A percentile compares a stretch with the other conserved stretches of the same genome.
phyloP scores from a whole-genome alignment of 352 stramenopile genomes.

The Phytophthora brassicae region DNA sequence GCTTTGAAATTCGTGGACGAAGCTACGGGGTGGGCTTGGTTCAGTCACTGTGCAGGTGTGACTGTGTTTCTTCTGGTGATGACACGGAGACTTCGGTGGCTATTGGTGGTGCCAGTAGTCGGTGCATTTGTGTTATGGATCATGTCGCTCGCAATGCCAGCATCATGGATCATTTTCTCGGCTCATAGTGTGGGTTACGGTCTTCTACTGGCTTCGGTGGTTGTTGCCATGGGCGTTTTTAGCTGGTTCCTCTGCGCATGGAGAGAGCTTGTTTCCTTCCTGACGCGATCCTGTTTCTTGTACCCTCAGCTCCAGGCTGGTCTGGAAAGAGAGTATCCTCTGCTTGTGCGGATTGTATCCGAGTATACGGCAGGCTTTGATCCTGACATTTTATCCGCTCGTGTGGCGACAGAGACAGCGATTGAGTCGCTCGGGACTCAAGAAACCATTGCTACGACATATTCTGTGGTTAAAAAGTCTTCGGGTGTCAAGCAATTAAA shows the following conservation, averaged over 20 bases:
- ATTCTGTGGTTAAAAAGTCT: too few relatives aligned
- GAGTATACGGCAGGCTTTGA: slow-evolving; percentile 84
- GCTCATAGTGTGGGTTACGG: slow-evolving; percentile 79
- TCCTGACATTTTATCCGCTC: slow-evolving; percentile 64
- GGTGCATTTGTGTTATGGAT: slow-evolving; percentile 76
- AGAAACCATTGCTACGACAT: neutral
- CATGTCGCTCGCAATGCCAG: slow-evolving; percentile 73
- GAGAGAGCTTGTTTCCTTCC: slow-evolving; percentile 77
- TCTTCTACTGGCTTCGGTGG: slow-evolving; percentile 65
- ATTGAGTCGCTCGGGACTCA: slow-evolving; percentile 26
- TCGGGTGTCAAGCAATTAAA: slow-evolving; percentile 3
- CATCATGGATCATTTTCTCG: slow-evolving; percentile 84
- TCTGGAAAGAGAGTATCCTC: slow-evolving; percentile 71
- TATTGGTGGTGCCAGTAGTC: slow-evolving; percentile 71
- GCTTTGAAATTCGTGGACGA: slow-evolving; percentile 84
- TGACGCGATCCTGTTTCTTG: slow-evolving; percentile 80
- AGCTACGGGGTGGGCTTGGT: slow-evolving; percentile 85
- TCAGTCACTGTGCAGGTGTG: slow-evolving; percentile 79
- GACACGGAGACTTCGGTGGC: slow-evolving; percentile 67
- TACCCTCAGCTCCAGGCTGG: slow-evolving; percentile 79
- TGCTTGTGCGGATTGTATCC: slow-evolving; percentile 81
- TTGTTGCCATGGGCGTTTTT: slow-evolving; percentile 83
- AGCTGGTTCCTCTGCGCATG: slow-evolving; percentile 78
- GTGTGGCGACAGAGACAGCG: slow-evolving; percentile 22
- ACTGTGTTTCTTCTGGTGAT: slow-evolving; percentile 79